phyloP scores from a whole-genome alignment of 2,329 filamentous ascomycete genomes.

The Penicillium thymicola region DNA sequence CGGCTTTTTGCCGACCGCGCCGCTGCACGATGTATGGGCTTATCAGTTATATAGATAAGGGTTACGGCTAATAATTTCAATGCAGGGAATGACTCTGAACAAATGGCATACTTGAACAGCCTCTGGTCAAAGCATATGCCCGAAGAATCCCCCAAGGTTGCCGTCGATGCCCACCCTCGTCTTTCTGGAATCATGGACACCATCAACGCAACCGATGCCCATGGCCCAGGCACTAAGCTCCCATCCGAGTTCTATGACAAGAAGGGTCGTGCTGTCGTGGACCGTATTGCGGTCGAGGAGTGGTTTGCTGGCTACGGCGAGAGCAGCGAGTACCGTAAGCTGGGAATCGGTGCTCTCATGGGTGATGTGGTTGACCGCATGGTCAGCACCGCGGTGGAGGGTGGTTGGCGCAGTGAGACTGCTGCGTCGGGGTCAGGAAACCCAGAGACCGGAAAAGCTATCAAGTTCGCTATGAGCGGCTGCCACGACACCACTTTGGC shows the following conservation, averaged over 20 bases:
- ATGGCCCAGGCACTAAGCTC: conserved; percentile 73
- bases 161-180: conserved; percentile 78
- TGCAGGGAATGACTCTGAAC: conserved; percentile 64
- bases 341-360: conserved; percentile 81
- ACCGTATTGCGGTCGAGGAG: conserved; percentile 76
- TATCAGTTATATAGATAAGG: neutral
- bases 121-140: conserved; percentile 85
- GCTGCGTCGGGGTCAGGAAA: conserved; percentile 50
- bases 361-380: conserved; percentile 79
- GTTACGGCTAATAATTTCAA: neutral
- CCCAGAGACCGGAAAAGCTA: conserved; percentile 36
- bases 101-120: conserved; percentile 80
- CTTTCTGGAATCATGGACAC: conserved; percentile 92
- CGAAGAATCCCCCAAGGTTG: conserved; percentile 61
- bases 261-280: conserved; percentile 65
- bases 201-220: conserved; percentile 81
- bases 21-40: conserved; percentile 59
- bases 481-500: conserved; percentile 95
- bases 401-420: conserved; percentile 50
- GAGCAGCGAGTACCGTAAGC: conserved; percentile 77
- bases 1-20: conserved; percentile 69
- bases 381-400: conserved; percentile 61
- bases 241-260: conserved; percentile 84
- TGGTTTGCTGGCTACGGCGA: conserved; percentile 89
- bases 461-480: conserved; percentile 76